Evolutionary conservation across 768 basidiomycete species (phyloP).

Genomic region (Termitomyces sp.): DNA sequence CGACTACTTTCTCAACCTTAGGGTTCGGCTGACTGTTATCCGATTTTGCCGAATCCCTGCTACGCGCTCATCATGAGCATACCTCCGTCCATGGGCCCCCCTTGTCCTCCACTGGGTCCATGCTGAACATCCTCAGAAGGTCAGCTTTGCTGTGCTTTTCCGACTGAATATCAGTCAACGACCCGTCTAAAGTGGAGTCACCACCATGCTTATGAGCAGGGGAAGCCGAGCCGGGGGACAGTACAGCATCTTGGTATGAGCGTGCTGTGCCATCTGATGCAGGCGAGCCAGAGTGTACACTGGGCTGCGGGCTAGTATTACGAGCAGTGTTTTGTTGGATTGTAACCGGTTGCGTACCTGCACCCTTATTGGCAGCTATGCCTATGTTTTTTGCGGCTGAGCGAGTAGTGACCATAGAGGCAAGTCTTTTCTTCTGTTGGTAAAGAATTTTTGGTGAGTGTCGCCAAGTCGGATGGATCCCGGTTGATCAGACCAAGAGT

Average conservation of each 20-base stretch:
- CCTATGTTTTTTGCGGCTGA: no score
- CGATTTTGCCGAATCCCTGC: no score
- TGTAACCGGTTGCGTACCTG: neutral
- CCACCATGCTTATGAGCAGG: neutral
- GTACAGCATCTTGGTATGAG: neutral
- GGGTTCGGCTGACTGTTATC: no score
- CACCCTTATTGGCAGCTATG: no score
- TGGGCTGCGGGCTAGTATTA: neutral
- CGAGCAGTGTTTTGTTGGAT: neutral
- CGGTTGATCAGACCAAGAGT: no score
- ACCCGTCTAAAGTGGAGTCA: neutral
- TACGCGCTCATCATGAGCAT: accelerated
- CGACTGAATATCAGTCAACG: neutral
- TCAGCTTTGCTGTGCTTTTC: neutral
- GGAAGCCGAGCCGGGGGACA: neutral
- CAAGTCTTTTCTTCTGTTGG: no score
- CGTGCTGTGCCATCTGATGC: neutral
- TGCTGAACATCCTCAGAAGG: neutral
- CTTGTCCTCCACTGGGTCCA: neutral
- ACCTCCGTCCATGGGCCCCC: neutral
- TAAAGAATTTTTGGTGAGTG: no score
- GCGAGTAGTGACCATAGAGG: no score
- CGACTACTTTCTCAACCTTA: no score
- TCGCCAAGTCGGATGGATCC: no score
- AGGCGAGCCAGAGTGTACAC: neutral